Conservation (phyloP, 2,329 filamentous ascomycete species). For the Arthrobotrys conoides region DNA sequence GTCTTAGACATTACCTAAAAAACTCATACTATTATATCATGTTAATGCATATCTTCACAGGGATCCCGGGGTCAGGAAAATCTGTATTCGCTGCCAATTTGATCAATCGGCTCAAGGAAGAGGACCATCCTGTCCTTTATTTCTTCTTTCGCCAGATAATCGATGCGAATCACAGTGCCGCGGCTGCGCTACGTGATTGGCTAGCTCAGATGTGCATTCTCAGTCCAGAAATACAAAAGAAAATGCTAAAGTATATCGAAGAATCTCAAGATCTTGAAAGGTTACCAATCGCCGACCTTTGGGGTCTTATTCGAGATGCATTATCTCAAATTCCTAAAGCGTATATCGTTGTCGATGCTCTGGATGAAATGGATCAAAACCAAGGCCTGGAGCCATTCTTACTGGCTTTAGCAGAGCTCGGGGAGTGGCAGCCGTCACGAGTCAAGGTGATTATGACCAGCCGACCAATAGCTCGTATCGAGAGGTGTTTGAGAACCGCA, state of each 20-base stretch:
- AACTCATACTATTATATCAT: slow-evolving; percentile 11
- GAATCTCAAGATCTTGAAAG: slow-evolving; percentile 4
- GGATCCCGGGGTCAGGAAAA: slow-evolving; percentile 68
- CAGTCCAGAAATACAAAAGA: slow-evolving; percentile 65
- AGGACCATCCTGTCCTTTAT: slow-evolving; percentile 65
- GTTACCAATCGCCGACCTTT: slow-evolving; percentile 10
- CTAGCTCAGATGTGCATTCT: slow-evolving; percentile 65
- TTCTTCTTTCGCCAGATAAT: slow-evolving; percentile 68
- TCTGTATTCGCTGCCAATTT: slow-evolving; percentile 66
- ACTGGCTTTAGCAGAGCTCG: slow-evolving; percentile 30
- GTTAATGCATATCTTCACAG: slow-evolving; percentile 45
- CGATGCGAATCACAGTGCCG: slow-evolving; percentile 66
- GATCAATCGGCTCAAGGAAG: slow-evolving; percentile 60
- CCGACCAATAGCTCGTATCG: slow-evolving; percentile 61
- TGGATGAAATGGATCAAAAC: slow-evolving; percentile 35
- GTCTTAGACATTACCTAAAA: background rate
- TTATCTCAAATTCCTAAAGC: slow-evolving; percentile 22
- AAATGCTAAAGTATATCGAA: slow-evolving; percentile 60
- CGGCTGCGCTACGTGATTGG: slow-evolving; percentile 66
- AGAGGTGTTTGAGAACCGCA: slow-evolving; percentile 58
- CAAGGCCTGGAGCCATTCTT: slow-evolving; percentile 26
- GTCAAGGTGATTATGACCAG: slow-evolving; percentile 63
- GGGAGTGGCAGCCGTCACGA: slow-evolving; percentile 21
- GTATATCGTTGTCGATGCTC: slow-evolving; percentile 26
- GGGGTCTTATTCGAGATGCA: slow-evolving; percentile 21